phyloP scores from a whole-genome alignment of 2,329 filamentous ascomycete genomes.

The Malbranchea zuffiana region DNA sequence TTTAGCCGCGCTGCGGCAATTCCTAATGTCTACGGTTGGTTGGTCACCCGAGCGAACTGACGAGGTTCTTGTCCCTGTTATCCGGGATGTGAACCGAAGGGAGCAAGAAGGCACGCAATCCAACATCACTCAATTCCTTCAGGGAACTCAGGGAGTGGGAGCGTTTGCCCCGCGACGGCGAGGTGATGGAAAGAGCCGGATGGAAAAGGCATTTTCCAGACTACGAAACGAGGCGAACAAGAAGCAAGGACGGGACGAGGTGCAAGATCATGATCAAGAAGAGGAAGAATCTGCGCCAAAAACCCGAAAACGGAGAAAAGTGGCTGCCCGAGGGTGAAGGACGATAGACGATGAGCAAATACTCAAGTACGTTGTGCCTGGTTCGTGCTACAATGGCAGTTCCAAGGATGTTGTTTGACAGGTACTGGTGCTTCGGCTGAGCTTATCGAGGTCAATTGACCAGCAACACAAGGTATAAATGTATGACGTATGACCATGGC shows the following conservation, averaged over 20 bases:
- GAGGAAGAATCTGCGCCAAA: no score
- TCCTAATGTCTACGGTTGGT: slow-evolving; percentile 83
- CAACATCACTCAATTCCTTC: slow-evolving; percentile 91
- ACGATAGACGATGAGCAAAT: no score
- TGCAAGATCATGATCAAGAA: no score
- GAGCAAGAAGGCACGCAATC: slow-evolving; percentile 84
- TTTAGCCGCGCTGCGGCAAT: slow-evolving; percentile 69
- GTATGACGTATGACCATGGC: no score
- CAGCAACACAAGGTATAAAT: no score
- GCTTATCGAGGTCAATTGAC: no score
- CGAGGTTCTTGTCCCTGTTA: slow-evolving; percentile 89
- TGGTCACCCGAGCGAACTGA: slow-evolving; percentile 89
- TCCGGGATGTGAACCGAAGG: slow-evolving; percentile 84
- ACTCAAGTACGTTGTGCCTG: no score
- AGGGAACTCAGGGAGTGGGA: slow-evolving; percentile 48
- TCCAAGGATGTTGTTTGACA: no score
- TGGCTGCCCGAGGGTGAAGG: no score
- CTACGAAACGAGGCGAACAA: slow-evolving; percentile 47
- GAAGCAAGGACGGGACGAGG: slow-evolving; percentile 13
- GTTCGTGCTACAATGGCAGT: no score
- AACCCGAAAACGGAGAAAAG: no score
- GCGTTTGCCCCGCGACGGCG: slow-evolving; percentile 61
- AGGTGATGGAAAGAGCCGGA: slow-evolving; percentile 53
- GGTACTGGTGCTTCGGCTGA: no score
- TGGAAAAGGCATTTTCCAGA: slow-evolving; percentile 62